These are phyloP conservation scores for Mangifera indica DNA, from an alignment of 345 rosid species.

Conservation along the genomic window DNA sequence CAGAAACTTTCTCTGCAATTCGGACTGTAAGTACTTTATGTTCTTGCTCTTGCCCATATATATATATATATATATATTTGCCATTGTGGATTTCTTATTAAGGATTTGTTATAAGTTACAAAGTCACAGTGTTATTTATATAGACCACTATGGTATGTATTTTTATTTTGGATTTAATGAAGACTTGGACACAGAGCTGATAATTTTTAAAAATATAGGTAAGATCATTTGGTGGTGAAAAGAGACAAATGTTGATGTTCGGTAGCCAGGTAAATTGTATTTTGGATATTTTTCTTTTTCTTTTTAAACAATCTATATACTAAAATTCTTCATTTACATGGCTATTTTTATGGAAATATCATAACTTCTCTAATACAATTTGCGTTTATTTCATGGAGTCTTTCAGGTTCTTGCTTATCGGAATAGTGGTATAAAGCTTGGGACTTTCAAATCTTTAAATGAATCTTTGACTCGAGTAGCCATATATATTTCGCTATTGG, in stretches of 20 bases:
- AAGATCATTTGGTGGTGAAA: constrained; percentile 97
- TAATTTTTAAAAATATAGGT: constrained; percentile 47
- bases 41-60: constrained; percentile 1
- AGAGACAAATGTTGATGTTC: constrained; percentile 80
- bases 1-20: constrained; percentile 91
- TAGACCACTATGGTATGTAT: background rate
- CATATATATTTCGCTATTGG: constrained; percentile 78
- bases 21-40: constrained; percentile 68
- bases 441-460: constrained; percentile 82
- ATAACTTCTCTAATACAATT: constrained; percentile 16
- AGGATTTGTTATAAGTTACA: background rate
- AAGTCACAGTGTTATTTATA: background rate
- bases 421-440: constrained; percentile 88
- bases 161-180: background rate
- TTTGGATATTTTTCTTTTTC: background rate
- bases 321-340: background rate
- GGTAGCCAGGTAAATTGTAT: constrained; percentile 65
- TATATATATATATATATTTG: background rate
- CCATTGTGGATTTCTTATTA: background rate
- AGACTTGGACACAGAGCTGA: constrained; percentile 14
- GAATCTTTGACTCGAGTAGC: constrained; percentile 92
- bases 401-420: constrained; percentile 81
- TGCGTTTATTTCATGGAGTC: constrained; percentile 25
- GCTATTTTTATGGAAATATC: constrained; percentile 1
- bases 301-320: background rate